Conservation (phyloP, 2,329 filamentous ascomycete genomes). For the Venturia carpophila region DNA sequence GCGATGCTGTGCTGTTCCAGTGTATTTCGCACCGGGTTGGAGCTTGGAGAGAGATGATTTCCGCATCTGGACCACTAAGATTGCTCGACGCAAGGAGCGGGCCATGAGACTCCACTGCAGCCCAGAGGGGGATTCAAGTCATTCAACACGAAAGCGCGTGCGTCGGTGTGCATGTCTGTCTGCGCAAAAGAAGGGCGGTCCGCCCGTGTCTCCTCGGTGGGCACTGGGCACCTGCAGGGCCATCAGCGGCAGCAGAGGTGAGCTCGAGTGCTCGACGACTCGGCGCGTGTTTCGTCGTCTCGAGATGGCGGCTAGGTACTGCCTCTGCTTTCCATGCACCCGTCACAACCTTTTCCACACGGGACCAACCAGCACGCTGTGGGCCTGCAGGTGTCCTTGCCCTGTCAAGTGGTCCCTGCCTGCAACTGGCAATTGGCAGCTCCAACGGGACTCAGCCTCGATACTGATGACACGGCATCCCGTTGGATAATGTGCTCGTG, state of each 20-base stretch:
- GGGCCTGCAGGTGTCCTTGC: too few relatives aligned
- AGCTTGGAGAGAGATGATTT: not conserved
- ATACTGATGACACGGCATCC: too few relatives aligned
- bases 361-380: too few relatives aligned
- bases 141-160: too few relatives aligned
- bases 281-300: too few relatives aligned
- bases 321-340: not conserved
- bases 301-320: too few relatives aligned
- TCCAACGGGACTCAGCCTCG: too few relatives aligned
- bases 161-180: too few relatives aligned
- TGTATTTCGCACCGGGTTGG: not conserved
- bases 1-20: not conserved
- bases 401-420: not conserved
- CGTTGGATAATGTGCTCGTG: not conserved
- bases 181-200: too few relatives aligned
- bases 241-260: not conserved
- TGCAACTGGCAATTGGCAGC: too few relatives aligned
- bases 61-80: not conserved
- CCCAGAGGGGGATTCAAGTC: not conserved
- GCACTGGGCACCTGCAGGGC: not conserved
- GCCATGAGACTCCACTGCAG: not conserved
- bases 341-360: not conserved
- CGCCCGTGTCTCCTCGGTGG: too few relatives aligned
- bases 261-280: not conserved
- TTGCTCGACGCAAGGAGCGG: constrained; percentile 9